phyloP scores from a whole-genome alignment of 805 yeast genomes.

The Saccharomycopsis babjevae region DNA sequence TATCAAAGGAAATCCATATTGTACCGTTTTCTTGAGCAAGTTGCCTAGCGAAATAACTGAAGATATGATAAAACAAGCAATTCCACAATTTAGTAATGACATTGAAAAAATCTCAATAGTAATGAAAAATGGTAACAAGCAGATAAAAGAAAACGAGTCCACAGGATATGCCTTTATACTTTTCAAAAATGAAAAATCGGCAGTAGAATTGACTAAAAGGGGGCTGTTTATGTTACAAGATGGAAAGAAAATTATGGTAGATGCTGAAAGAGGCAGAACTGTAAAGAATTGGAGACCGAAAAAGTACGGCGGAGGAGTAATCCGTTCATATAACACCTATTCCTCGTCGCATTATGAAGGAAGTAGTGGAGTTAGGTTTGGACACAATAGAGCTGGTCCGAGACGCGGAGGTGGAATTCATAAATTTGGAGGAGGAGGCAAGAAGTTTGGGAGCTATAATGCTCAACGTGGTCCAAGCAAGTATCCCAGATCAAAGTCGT shows the following conservation, averaged over 20 bases:
- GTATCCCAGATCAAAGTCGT: background rate
- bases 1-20: constrained; percentile 59
- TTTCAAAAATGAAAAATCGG: constrained; percentile 49
- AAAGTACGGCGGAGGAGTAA: constrained; percentile 86
- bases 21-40: constrained; percentile 71
- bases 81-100: constrained; percentile 45
- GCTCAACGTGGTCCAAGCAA: background rate
- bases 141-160: constrained; percentile 34
- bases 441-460: background rate
- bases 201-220: constrained; percentile 51
- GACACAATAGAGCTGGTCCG: background rate
- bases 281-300: constrained; percentile 62
- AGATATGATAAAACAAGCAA: constrained; percentile 45
- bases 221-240: constrained; percentile 28
- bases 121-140: constrained; percentile 34
- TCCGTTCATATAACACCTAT: constrained; percentile 24
- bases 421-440: background rate
- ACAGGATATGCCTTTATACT: constrained; percentile 81
- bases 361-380: background rate
- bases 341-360: background rate
- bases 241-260: constrained; percentile 52
- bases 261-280: constrained; percentile 59
- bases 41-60: constrained; percentile 57
- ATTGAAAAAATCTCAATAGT: constrained; percentile 55
- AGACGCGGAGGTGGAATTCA: background rate